Evolutionary conservation across 208 protist genomes (phyloP), one percentile per base, ranked within the genome.

Genomic region (Trypanosoma avium): DNA sequence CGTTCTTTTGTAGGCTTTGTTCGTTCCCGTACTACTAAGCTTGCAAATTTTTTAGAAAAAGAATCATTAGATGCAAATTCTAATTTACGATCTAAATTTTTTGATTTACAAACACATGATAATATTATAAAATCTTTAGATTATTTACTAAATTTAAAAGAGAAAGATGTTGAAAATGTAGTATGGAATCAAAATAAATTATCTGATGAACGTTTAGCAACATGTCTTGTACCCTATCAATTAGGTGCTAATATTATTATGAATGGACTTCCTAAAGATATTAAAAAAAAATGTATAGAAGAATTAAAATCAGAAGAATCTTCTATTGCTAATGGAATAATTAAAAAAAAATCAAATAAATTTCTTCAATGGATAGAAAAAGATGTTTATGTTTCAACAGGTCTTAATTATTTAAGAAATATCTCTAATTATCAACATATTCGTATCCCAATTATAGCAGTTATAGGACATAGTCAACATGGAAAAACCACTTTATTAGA

Each of bases 401-500:
- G 90, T 19, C 52, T 69, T 19, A 63, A 54, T 27, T 96, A 90
- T 58, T 58, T 93, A 8, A 57, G 67, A 38, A 76, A 77, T 33
- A 30, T 86, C 54, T 75, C 57, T 61, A 17, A 53, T n/a, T 57
- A 24, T 13, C 36, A 43, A 57, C 73, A 70, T 59, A 48, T 19
- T 13, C 79, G 88, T n/a, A 82, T 85, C 40, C 90, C 90, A 36
- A 66, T 96, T 17, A 84, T 90, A 30, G 77, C 78, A 52, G 67
- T 96, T 26, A 52, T 95, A 60, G 93, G 93, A 0, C 90, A 97
- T 60, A 74, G 75, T 8, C 79, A 90, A 56, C 89, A 96, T 65
- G 93, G 93, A 38, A 97, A 97, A 60, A 97, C 93, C 32, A 87
- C 89, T 6, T 67, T 97, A 32, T 73, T 96, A 27, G 89, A 95